These are phyloP conservation scores for Colletotrichum cordylinicola DNA, from an alignment of 2,329 filamentous ascomycete genomes.

Conservation along the genomic window DNA sequence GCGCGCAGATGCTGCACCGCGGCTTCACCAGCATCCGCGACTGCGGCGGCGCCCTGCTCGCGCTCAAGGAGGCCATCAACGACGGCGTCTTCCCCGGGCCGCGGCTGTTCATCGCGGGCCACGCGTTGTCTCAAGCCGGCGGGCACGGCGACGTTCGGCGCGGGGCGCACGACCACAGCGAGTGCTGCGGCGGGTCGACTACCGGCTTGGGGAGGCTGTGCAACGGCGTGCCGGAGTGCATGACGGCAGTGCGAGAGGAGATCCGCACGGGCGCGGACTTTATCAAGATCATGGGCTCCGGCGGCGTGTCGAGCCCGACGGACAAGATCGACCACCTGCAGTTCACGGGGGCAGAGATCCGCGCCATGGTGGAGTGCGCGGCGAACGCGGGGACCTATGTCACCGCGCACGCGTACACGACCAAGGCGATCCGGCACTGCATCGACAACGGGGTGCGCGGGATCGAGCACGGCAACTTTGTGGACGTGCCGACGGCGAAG, in stretches of 20 bases:
- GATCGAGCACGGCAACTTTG: constrained; percentile 54
- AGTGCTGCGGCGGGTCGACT: constrained; percentile 50
- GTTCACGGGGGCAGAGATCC: constrained; percentile 62
- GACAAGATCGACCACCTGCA: constrained; percentile 60
- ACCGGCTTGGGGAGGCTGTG: constrained; percentile 50
- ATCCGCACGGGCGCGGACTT: constrained; percentile 63
- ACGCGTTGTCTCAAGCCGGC: constrained; percentile 61
- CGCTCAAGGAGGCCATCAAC: constrained; percentile 60
- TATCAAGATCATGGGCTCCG: constrained; percentile 66
- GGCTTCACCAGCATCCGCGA: constrained; percentile 66
- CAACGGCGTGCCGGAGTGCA: constrained; percentile 61
- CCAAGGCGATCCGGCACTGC: constrained; percentile 57
- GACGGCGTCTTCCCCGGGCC: constrained; percentile 62
- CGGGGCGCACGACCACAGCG: constrained; percentile 45
- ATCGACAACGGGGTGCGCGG: constrained; percentile 60
- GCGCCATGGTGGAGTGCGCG: constrained; percentile 57
- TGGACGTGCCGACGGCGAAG: constrained; percentile 48
- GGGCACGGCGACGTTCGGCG: constrained; percentile 61
- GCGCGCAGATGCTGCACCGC: constrained; percentile 56
- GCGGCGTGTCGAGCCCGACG: constrained; percentile 62
- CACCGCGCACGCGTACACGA: constrained; percentile 64
- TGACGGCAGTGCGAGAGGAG: constrained; percentile 58
- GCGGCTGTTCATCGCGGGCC: constrained; percentile 58
- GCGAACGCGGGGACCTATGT: constrained; percentile 56
- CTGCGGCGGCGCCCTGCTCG: constrained; percentile 60